Percentiles rank a stretch among this genome's conserved stretches.
phyloP scores from a whole-genome alignment of 768 basidiomycete species.

The Naganishia antarctica region DNA sequence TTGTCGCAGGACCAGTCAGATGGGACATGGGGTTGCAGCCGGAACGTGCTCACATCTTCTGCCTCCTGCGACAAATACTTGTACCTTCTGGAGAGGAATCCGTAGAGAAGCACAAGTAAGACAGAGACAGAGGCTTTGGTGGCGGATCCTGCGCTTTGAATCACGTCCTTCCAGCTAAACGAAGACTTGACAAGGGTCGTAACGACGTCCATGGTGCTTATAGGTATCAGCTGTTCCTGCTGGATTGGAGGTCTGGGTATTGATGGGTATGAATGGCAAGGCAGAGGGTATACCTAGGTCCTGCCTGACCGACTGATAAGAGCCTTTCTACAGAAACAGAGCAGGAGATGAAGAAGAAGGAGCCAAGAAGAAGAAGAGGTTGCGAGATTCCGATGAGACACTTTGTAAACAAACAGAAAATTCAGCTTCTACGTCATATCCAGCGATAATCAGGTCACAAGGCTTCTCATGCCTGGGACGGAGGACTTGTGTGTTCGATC shows the following conservation, averaged over 20 bases:
- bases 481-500: no score
- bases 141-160: neutral
- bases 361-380: neutral
- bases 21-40: no score
- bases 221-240: neutral
- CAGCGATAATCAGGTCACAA: no score
- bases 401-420: neutral
- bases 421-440: neutral
- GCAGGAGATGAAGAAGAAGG: neutral
- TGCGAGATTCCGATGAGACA: no score
- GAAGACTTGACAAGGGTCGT: slow-evolving; percentile 2
- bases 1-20: no score
- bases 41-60: slow-evolving; percentile 25
- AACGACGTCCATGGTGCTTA: neutral
- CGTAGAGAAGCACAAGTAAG: slow-evolving; percentile 41
- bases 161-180: slow-evolving; percentile 7
- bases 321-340: neutral
- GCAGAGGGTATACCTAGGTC: no score
- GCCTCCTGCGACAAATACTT: slow-evolving; percentile 37
- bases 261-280: no score
- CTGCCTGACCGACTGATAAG: no score
- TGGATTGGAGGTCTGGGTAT: neutral
- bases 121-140: slow-evolving; percentile 40
- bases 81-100: slow-evolving; percentile 34
- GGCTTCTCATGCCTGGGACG: no score